A percentile compares a stretch with the other conserved stretches of the same genome.
These are phyloP conservation scores for Elongisporangium undulatum DNA, from an alignment of 352 stramenopile genomes.

Conservation along the genomic window DNA sequence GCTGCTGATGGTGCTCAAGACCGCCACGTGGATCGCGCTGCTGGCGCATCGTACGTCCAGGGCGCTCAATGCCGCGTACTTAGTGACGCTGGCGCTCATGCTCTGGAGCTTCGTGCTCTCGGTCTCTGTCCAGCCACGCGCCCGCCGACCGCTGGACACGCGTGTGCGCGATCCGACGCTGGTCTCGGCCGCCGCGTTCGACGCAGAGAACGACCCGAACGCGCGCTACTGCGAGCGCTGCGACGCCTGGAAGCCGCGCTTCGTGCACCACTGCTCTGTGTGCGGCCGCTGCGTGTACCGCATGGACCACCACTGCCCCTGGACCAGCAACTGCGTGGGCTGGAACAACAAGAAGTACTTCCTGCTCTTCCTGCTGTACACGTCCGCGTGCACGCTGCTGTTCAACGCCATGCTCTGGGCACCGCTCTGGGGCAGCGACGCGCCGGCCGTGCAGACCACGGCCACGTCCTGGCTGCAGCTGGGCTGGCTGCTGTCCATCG, in stretches of 20 bases:
- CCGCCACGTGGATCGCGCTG: constrained; percentile 40
- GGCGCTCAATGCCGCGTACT: constrained; percentile 34
- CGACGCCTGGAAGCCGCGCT: constrained; percentile 46
- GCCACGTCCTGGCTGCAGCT: constrained; percentile 33
- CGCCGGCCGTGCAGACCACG: constrained; percentile 4
- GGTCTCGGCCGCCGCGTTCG: background rate
- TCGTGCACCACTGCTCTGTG: constrained; percentile 76
- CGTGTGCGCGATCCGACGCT: constrained; percentile 3
- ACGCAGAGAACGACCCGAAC: constrained; percentile 8
- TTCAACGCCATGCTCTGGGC: constrained; percentile 42
- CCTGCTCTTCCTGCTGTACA: constrained; percentile 77
- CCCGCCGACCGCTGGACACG: constrained; percentile 11
- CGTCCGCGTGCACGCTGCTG: constrained; percentile 50
- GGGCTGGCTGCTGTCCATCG: constrained; percentile 43
- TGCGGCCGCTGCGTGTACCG: constrained; percentile 71
- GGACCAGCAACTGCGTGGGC: constrained; percentile 83
- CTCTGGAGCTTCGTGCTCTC: constrained; percentile 72
- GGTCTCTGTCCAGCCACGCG: constrained; percentile 22
- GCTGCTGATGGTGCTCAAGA: constrained; percentile 65
- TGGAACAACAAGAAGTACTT: constrained; percentile 86
- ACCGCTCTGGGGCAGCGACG: constrained; percentile 17
- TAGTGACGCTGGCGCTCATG: constrained; percentile 45
- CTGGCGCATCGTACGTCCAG: constrained; percentile 18
- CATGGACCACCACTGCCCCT: constrained; percentile 88
- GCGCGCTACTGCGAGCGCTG: constrained; percentile 77